These are phyloP conservation scores for Cutaneotrichosporon mucoides DNA, from an alignment of 1,284 basidiomycete genomes.

Conservation along the genomic window DNA sequence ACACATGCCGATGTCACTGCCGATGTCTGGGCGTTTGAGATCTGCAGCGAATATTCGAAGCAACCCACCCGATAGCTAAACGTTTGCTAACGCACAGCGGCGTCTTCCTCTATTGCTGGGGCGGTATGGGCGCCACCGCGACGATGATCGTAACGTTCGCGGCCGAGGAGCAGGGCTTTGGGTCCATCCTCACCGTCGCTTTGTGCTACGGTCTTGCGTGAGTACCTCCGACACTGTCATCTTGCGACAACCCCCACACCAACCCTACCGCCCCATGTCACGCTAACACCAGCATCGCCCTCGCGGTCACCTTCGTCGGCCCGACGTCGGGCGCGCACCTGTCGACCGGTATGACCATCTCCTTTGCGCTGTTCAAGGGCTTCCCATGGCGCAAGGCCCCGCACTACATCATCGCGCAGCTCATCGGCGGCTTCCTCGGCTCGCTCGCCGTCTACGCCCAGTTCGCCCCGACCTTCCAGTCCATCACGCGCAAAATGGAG, in stretches of 20 bases:
- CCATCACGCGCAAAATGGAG: slow-evolving; percentile 1
- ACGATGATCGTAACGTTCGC: background rate
- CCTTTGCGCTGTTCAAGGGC: slow-evolving; percentile 25
- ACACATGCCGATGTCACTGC: too few relatives aligned
- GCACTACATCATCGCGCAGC: slow-evolving; percentile 33
- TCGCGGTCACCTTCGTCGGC: slow-evolving; percentile 12
- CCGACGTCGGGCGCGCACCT: slow-evolving; percentile 28
- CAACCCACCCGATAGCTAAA: too few relatives aligned
- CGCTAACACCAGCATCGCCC: background rate
- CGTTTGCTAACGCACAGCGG: background rate
- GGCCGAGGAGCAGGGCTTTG: slow-evolving; percentile 1
- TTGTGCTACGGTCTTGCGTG: slow-evolving; percentile 12
- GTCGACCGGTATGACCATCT: slow-evolving; percentile 26
- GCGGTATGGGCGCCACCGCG: slow-evolving; percentile 12
- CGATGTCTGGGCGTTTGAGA: too few relatives aligned
- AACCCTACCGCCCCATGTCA: too few relatives aligned
- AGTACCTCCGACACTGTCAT: background rate
- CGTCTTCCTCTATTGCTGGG: slow-evolving; percentile 16
- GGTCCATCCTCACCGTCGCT: slow-evolving; percentile 8
- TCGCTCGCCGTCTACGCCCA: slow-evolving; percentile 6
- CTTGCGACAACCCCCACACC: too few relatives aligned
- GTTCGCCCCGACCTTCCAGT: background rate
- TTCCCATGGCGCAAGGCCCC: slow-evolving; percentile 42
- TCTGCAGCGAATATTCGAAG: too few relatives aligned
- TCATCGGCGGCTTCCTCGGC: slow-evolving; percentile 25